Conservation (phyloP, 2,329 filamentous ascomycete genomes). For the Alternaria sp. region DNA sequence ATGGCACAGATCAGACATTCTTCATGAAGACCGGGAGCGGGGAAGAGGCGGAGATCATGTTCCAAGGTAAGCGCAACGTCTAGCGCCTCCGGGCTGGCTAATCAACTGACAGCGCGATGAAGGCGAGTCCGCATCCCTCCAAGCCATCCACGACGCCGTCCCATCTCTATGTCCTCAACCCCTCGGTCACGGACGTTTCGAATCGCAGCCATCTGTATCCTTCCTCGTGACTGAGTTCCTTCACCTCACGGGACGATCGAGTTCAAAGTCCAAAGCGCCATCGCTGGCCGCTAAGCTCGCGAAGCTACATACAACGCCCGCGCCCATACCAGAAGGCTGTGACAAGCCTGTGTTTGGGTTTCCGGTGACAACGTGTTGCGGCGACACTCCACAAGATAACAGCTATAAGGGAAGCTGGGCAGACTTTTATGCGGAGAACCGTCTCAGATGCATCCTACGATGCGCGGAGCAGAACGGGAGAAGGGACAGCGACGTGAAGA, state of each 20-base stretch:
- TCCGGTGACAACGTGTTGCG: conserved; percentile 83
- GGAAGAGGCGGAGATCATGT: conserved; percentile 69
- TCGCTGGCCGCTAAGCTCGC: conserved; percentile 79
- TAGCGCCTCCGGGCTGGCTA: not conserved
- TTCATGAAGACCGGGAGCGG: conserved; percentile 77
- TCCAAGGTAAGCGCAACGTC: conserved; percentile 59
- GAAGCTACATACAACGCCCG: conserved; percentile 76
- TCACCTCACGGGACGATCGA: conserved; percentile 54
- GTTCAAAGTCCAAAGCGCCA: conserved; percentile 30
- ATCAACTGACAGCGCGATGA: conserved; percentile 16
- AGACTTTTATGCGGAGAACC: conserved; percentile 81
- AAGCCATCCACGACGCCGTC: conserved; percentile 75
- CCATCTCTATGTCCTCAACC: conserved; percentile 78
- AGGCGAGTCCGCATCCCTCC: conserved; percentile 85
- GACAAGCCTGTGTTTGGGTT: conserved; percentile 77
- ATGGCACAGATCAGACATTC: conserved; percentile 62
- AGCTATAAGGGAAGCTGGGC: conserved; percentile 76
- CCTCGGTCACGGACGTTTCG: conserved; percentile 71
- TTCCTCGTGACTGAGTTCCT: conserved; percentile 80
- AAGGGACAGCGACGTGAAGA: conserved; percentile 64
- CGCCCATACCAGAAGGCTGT: conserved; percentile 67
- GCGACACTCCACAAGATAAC: conserved; percentile 83
- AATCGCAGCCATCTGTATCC: conserved; percentile 54
- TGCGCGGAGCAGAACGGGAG: conserved; percentile 68
- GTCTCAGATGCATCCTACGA: conserved; percentile 70